Percentiles rank a stretch among this genome's conserved stretches.
Conservation (phyloP, 768 basidiomycete genomes). For the Tremella yokohamensis region DNA sequence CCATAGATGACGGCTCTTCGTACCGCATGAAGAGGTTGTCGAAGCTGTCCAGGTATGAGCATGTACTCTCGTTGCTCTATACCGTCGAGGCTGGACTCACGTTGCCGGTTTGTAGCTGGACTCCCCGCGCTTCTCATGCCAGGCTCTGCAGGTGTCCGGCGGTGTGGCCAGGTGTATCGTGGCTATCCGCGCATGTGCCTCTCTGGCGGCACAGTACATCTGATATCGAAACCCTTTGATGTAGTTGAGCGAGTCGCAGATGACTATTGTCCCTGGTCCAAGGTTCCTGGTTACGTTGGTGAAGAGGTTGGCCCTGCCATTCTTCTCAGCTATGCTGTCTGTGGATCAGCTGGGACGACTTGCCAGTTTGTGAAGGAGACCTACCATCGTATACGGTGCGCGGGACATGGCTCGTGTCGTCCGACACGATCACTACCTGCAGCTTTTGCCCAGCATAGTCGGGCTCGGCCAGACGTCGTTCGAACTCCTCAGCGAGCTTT, state of each 20-base stretch:
- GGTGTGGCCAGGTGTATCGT: slow-evolving; percentile 62
- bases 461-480: slow-evolving; percentile 56
- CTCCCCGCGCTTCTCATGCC: slow-evolving; percentile 61
- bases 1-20: slow-evolving; percentile 97
- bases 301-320: slow-evolving; percentile 77
- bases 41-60: slow-evolving; percentile 56
- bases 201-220: slow-evolving; percentile 91
- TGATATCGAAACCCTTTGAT: slow-evolving; percentile 99
- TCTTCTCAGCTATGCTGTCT: slow-evolving; percentile 82
- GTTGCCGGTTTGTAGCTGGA: slow-evolving; percentile 65
- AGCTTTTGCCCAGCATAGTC: slow-evolving; percentile 59
- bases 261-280: slow-evolving; percentile 68
- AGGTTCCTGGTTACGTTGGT: slow-evolving; percentile 75
- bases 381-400: slow-evolving; percentile 72
- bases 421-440: slow-evolving; percentile 62
- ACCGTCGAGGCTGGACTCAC: slow-evolving; percentile 56
- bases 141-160: slow-evolving; percentile 68
- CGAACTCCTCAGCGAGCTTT: slow-evolving; percentile 63
- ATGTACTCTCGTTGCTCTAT: neutral
- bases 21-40: slow-evolving; percentile 82
- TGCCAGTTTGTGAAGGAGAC: too few relatives aligned
- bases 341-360: slow-evolving; percentile 11
- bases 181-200: slow-evolving; percentile 75
- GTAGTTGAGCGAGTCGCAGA: slow-evolving; percentile 89
- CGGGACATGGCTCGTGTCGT: slow-evolving; percentile 64